Conservation (phyloP, 179 eudicot genomes). For the Beta macrorhiza region DNA sequence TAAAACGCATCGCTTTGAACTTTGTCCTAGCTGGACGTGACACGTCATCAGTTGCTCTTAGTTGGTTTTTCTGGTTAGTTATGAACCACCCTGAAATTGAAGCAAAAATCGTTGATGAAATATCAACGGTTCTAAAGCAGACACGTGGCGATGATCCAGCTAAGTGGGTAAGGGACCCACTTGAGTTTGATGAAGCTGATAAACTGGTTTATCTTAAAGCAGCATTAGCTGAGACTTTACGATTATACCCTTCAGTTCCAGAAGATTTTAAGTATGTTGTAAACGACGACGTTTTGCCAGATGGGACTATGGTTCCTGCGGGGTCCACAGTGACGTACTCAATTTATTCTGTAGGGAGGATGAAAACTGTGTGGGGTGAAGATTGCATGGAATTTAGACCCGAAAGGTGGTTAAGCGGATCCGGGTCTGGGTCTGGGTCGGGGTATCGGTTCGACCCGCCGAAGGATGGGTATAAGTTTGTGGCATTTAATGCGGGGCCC, state of each 20-base stretch:
- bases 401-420: slow-evolving; percentile 59
- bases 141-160: slow-evolving; percentile 52
- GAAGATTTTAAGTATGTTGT: slow-evolving; percentile 74
- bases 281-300: slow-evolving; percentile 70
- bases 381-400: slow-evolving; percentile 80
- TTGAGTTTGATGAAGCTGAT: slow-evolving; percentile 74
- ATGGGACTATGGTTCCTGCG: slow-evolving; percentile 60
- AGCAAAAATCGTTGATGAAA: slow-evolving; percentile 46
- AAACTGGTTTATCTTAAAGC: slow-evolving; percentile 65
- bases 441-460: slow-evolving; percentile 59
- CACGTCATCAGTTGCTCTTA: slow-evolving; percentile 77
- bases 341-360: slow-evolving; percentile 76
- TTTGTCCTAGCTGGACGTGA: slow-evolving; percentile 82
- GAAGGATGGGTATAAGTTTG: slow-evolving; percentile 65
- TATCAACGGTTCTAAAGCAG: slow-evolving; percentile 41
- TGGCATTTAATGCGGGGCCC: slow-evolving; percentile 83
- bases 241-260: slow-evolving; percentile 83
- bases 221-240: slow-evolving; percentile 63
- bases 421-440: not conserved
- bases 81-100: slow-evolving; percentile 65
- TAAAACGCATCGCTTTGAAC: slow-evolving; percentile 72
- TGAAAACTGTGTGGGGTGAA: slow-evolving; percentile 75
- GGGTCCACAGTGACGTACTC: slow-evolving; percentile 84
- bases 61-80: slow-evolving; percentile 82
- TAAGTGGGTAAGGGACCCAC: slow-evolving; percentile 54